phyloP scores from a whole-genome alignment of 768 basidiomycete species.

The Filobasidium floriforme region DNA sequence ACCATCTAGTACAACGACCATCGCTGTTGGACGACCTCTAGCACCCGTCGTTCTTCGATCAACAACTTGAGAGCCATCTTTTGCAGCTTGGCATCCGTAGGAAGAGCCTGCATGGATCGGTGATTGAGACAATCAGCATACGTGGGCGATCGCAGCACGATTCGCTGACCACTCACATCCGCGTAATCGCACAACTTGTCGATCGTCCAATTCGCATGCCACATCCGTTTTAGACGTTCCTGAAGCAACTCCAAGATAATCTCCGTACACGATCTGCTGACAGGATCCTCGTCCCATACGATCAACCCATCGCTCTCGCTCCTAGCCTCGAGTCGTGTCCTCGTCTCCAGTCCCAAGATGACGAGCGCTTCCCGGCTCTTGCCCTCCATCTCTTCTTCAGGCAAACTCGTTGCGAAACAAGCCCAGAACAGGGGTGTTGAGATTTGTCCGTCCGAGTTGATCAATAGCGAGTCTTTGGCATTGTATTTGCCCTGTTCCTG shows the following conservation, averaged over 20 bases:
- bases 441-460: slow-evolving; percentile 21
- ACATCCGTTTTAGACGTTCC: background rate
- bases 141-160: too few relatives aligned
- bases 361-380: background rate
- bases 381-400: background rate
- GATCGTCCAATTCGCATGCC: background rate
- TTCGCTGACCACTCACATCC: background rate
- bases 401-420: background rate
- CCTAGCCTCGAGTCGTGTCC: background rate
- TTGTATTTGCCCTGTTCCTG: background rate
- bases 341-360: background rate
- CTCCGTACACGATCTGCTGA: background rate
- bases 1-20: slow-evolving; percentile 3
- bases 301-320: background rate
- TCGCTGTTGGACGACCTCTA: slow-evolving; percentile 14
- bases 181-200: background rate
- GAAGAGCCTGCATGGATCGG: background rate
- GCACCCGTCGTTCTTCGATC: slow-evolving; percentile 15
- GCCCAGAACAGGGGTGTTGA: slow-evolving; percentile 17
- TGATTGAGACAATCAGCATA: too few relatives aligned
- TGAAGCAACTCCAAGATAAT: background rate
- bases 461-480: slow-evolving; percentile 8
- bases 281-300: background rate
- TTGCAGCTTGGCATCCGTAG: background rate
- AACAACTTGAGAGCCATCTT: slow-evolving; percentile 16